These are phyloP conservation scores for Liquidambar formosana DNA, from an alignment of 164 flowering plant species.

Conservation along the genomic window DNA sequence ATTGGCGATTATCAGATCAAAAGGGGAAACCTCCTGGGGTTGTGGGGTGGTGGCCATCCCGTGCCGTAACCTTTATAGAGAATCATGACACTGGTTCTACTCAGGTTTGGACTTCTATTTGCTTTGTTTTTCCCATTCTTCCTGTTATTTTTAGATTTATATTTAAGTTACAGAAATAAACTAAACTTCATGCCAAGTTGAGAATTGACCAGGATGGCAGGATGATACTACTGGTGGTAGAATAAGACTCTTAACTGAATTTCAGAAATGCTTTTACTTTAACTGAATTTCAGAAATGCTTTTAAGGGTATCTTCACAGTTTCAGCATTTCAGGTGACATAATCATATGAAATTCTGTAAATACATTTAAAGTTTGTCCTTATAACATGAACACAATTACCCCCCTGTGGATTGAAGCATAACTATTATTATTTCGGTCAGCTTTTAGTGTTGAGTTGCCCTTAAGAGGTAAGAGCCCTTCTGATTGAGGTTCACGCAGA, in stretches of 20 bases:
- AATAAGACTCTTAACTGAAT: too few species aligned
- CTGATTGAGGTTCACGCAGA: background rate
- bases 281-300: too few species aligned
- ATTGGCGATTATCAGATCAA: slow-evolving; percentile 91
- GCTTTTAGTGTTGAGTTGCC: background rate
- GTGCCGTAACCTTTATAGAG: slow-evolving; percentile 98
- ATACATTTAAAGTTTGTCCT: background rate
- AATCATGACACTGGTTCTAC: slow-evolving; percentile 99
- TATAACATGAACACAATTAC: background rate
- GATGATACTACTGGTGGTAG: too few species aligned
- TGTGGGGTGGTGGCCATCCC: slow-evolving; percentile 99
- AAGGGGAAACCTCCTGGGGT: slow-evolving; percentile 99
- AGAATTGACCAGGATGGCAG: too few species aligned
- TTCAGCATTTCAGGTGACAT: background rate
- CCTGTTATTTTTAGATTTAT: background rate
- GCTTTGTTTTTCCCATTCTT: background rate
- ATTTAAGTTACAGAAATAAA: too few species aligned
- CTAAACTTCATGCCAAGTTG: too few species aligned
- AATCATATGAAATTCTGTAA: background rate
- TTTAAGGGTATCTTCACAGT: too few species aligned
- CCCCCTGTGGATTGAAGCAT: background rate
- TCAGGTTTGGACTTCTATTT: slow-evolving; percentile 53
- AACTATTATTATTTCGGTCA: background rate
- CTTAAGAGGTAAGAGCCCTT: background rate
- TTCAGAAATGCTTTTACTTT: too few species aligned